Base-by-base conservation (phyloP, 768 basidiomycete genomes). In the Amanita pseudoporphyria region DNA sequence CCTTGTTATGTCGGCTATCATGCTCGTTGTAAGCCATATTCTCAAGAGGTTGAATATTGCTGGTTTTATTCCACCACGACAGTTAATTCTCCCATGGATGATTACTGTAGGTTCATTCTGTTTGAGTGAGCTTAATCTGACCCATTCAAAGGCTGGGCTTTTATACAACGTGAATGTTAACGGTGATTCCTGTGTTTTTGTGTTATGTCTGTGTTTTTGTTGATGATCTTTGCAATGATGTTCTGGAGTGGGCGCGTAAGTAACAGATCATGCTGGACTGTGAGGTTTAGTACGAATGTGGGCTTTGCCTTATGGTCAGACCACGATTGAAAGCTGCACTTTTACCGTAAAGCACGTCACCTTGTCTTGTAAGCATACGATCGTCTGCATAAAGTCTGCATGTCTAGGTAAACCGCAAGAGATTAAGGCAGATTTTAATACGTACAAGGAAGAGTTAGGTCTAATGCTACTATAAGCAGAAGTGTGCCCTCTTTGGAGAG, bases 31-130 rank as follows among this genome's bases (percentile, higher is more conserved):
- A 55, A 54, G 74, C 61, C 12, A 12, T 30, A 13, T 28, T 30
- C 22, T 16, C 1, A 22, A 19, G 24, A 14, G 5, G 9, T 18
- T 18, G 10, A 13, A 14, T 24, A 37, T 6, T 10, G 35, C 13
- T 26, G n/a, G 35, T 28, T 51, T 16, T 42, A 33, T 39, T 10
- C 32, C 32, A 21, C 39, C 32, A 13, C 43, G 7, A 28, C 26
- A 76, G 76, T 56, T 71, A 7, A 54, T 64, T 16, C 45, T 75
- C 5, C 78, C 77, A 1, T 79, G 78, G 77, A 56, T 73, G 21
- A 38, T 65, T 47, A 46, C 73, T 51, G 77, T 75, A 53, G 37
- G 71, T 60, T 16, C 21, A 3, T 31, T 30, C 13, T 30, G 7
- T 33, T 32, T 19, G 19, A 13, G 32, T 7, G 13, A 7, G 6